Conservation (phyloP, 2,329 filamentous ascomycete species). For the Aspergillus ustus region DNA sequence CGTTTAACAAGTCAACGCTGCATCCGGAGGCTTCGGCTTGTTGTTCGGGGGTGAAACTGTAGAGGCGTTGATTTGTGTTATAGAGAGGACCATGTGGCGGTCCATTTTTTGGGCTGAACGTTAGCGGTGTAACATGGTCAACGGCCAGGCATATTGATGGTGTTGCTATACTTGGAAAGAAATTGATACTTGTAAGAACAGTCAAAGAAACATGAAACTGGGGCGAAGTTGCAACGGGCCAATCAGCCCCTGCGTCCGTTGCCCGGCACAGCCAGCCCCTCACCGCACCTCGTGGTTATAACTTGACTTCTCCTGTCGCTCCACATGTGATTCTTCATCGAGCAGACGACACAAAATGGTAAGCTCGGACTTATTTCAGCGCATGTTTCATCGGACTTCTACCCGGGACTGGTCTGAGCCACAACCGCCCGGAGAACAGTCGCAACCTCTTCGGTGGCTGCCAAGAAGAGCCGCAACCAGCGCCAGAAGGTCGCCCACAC, state of each 20-base stretch:
- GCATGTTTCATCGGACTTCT: not conserved
- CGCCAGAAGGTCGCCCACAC: not conserved
- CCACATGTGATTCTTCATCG: not conserved
- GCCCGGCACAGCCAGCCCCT: too few relatives aligned
- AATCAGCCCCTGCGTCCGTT: not conserved
- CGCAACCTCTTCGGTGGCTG: not conserved
- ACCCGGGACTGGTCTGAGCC: not conserved
- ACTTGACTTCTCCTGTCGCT: not conserved
- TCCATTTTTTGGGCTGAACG: not conserved
- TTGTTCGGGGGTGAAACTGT: slow-evolving; percentile 16
- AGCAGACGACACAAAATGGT: not conserved
- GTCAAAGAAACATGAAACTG: not conserved
- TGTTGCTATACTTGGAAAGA: not conserved
- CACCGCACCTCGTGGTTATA: not conserved
- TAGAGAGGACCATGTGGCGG: not conserved
- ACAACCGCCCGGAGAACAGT: not conserved
- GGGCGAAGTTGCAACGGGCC: not conserved
- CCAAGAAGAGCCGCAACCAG: not conserved
- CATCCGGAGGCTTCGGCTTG: slow-evolving; percentile 35
- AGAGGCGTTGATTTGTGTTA: not conserved
- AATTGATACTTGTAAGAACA: not conserved
- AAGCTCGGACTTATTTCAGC: not conserved
- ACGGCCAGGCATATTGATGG: too few relatives aligned
- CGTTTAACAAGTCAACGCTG: slow-evolving; percentile 45
- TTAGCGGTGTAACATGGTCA: too few relatives aligned